Evolutionary conservation across 768 basidiomycete genomes (phyloP).

Genomic region (Mycena amicta): DNA sequence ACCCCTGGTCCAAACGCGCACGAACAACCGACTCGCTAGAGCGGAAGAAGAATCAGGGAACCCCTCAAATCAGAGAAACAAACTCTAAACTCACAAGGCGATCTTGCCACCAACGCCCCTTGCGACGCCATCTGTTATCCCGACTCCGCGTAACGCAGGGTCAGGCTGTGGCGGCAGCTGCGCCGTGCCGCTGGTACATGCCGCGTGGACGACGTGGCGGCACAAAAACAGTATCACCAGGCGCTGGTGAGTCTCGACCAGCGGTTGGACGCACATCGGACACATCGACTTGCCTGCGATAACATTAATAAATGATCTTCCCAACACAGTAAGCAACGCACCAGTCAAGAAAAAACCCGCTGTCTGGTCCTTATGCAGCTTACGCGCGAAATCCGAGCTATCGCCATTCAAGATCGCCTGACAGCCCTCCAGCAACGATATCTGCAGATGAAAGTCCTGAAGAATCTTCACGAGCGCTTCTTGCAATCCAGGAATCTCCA

Average conservation of each 20-base stretch:
- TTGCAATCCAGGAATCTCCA: slow-evolving; percentile 95
- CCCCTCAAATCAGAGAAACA: background rate
- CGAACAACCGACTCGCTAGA: slow-evolving; percentile 73
- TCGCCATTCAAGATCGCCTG: slow-evolving; percentile 86
- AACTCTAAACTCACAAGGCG: slow-evolving; percentile 64
- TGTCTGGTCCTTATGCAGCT: slow-evolving; percentile 75
- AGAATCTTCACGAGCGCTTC: slow-evolving; percentile 95
- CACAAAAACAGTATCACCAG: slow-evolving; percentile 82
- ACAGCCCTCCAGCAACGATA: slow-evolving; percentile 90
- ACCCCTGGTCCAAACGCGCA: slow-evolving; percentile 64
- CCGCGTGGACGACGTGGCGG: slow-evolving; percentile 83
- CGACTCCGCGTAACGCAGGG: slow-evolving; percentile 48
- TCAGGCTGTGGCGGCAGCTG: slow-evolving; percentile 66
- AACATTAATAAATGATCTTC: background rate
- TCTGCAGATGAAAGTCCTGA: slow-evolving; percentile 94
- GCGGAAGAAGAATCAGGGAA: slow-evolving; percentile 14
- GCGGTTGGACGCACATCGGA: slow-evolving; percentile 61
- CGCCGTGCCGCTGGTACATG: slow-evolving; percentile 70
- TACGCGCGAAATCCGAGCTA: slow-evolving; percentile 67
- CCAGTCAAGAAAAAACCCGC: slow-evolving; percentile 78
- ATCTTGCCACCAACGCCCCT: slow-evolving; percentile 69
- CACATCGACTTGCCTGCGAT: slow-evolving; percentile 63
- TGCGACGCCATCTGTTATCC: slow-evolving; percentile 36
- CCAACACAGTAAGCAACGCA: slow-evolving; percentile 36
- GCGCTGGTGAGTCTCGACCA: slow-evolving; percentile 60